phyloP scores from a whole-genome alignment of 257 asterid species.

The Solanum infundibuliforme region DNA sequence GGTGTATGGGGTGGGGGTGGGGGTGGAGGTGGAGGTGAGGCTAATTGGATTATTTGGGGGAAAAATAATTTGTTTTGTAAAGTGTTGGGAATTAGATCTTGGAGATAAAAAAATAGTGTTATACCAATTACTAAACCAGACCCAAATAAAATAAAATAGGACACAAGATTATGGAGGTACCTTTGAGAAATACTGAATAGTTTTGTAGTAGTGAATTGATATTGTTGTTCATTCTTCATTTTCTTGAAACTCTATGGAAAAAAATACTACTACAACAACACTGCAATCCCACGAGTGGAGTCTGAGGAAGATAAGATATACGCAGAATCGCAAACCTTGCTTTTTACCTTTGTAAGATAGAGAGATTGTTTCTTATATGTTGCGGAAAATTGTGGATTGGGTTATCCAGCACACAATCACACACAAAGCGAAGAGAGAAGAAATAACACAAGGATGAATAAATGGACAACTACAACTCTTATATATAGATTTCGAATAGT shows the following conservation, averaged over 20 bases:
- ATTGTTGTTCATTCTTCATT: slow-evolving; percentile 13
- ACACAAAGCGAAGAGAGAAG: neutral
- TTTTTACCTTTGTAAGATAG: neutral
- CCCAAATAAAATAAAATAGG: slow-evolving; percentile 47
- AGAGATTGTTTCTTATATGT: neutral
- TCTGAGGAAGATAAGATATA: neutral
- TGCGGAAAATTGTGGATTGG: neutral
- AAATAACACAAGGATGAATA: neutral
- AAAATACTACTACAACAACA: neutral
- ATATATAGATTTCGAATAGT: neutral
- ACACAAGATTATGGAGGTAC: slow-evolving; percentile 28
- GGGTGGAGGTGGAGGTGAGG: neutral
- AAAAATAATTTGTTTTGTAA: neutral
- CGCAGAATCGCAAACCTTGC: accelerated
- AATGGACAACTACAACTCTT: neutral
- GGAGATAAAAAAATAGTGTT: slow-evolving; percentile 30
- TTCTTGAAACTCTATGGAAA: neutral
- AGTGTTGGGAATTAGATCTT: slow-evolving; percentile 13
- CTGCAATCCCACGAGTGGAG: neutral
- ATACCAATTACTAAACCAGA: slow-evolving; percentile 61
- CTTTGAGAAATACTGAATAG: slow-evolving; percentile 9
- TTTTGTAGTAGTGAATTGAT: slow-evolving; percentile 5
- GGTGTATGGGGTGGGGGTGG: neutral
- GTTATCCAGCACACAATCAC: neutral
- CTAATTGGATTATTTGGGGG: neutral